Evolutionary conservation across 768 basidiomycete genomes (phyloP).

Genomic region (Suillus paluster): DNA sequence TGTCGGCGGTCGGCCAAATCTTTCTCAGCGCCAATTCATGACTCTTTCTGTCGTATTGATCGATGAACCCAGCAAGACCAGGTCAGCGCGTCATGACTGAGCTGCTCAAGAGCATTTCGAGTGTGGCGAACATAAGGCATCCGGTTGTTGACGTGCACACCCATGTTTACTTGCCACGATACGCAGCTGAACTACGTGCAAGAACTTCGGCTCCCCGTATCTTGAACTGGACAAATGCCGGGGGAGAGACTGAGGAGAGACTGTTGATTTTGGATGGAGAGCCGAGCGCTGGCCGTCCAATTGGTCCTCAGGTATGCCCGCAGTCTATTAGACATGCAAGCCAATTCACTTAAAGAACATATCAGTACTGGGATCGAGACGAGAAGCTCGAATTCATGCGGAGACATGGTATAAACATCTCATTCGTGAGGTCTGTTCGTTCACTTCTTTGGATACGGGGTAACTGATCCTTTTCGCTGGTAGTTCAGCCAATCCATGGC

Average conservation of each 20-base stretch:
- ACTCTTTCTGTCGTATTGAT: conserved; percentile 25
- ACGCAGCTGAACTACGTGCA: conserved; percentile 69
- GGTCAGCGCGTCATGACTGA: conserved; percentile 25
- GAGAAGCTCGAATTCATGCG: conserved; percentile 90
- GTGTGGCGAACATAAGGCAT: conserved; percentile 24
- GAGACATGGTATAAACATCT: conserved; percentile 77
- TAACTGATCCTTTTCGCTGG: conserved; percentile 18
- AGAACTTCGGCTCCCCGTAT: conserved; percentile 72
- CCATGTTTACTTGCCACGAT: conserved; percentile 83
- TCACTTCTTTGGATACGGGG: conserved; percentile 9
- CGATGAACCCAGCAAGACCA: conserved; percentile 31
- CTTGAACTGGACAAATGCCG: conserved; percentile 48
- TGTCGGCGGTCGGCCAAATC: neutral
- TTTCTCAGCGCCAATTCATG: neutral
- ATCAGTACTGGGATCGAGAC: conserved; percentile 73
- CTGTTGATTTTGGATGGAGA: conserved; percentile 81
- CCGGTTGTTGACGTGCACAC: conserved; percentile 84
- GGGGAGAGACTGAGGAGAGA: conserved; percentile 58
- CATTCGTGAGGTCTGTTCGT: conserved; percentile 66
- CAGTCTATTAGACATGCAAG: neutral
- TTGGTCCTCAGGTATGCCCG: conserved; percentile 68
- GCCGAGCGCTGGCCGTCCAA: conserved; percentile 77
- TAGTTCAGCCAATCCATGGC: conserved; percentile 90
- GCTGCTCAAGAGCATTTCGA: conserved; percentile 21
- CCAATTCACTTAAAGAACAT: neutral